Conservation (phyloP, 2,329 filamentous ascomycete species). For the Triangularia setosa region DNA sequence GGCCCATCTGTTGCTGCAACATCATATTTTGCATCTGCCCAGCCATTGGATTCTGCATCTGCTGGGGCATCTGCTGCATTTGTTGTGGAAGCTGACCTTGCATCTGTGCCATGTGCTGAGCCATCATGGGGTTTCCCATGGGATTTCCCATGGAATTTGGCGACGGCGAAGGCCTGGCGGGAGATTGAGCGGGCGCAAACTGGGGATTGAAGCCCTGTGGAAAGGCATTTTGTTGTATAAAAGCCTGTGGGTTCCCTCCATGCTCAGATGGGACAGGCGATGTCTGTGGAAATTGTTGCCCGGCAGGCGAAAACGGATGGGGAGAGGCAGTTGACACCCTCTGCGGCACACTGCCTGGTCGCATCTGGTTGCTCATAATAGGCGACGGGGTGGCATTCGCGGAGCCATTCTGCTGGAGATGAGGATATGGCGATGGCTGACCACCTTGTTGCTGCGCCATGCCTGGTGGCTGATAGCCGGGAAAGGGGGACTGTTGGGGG, state of each 20-base stretch:
- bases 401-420: conserved; percentile 76
- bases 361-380: conserved; percentile 79
- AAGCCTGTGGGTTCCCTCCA: conserved; percentile 71
- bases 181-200: conserved; percentile 55
- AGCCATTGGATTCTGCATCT: conserved; percentile 31
- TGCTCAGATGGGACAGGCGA: conserved; percentile 77
- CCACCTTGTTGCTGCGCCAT: conserved; percentile 59
- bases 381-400: conserved; percentile 87
- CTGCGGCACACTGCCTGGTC: conserved; percentile 67
- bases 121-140: conserved; percentile 54
- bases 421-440: conserved; percentile 70
- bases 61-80: conserved; percentile 37
- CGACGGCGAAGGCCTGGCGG: conserved; percentile 52
- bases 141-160: conserved; percentile 49
- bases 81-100: conserved; percentile 22
- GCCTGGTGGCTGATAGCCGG: conserved; percentile 62
- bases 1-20: conserved; percentile 37
- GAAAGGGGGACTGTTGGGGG: conserved; percentile 72
- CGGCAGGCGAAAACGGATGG: conserved; percentile 78
- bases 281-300: conserved; percentile 68
- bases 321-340: conserved; percentile 89
- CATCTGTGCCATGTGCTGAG: conserved; percentile 43
- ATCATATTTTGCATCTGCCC: conserved; percentile 24
- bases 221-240: conserved; percentile 57
- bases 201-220: conserved; percentile 55